Evolutionary conservation across 225 moss, liverwort and hornwort species (phyloP), one percentile per base, ranked within the genome.

Genomic region (Marchantia paleacea): DNA sequence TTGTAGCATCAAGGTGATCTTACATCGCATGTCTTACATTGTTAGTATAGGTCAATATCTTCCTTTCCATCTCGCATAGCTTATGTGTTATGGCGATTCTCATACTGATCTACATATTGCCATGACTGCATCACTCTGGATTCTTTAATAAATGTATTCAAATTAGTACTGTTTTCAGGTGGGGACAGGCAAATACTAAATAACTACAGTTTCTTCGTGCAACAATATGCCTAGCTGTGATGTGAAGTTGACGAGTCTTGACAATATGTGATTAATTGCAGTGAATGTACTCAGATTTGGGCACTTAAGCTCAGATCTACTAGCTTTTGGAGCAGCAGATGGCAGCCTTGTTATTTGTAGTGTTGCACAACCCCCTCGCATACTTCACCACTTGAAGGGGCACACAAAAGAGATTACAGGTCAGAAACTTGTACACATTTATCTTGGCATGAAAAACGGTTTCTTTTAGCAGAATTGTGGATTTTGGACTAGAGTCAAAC

Each of bases 231-330:
- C 12, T 19, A 71, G 19, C 19, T 10, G 12, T n/a, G 72, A 51
- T n/a, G 51, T 72, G 10, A 10, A 51, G 11, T 51, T 51, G 18
- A 29, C 47, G 39, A 67, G 30, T 67, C 13, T 15, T 70, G 20
- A 22, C 48, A 29, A 28, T 16, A 20, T 58, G 55, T 74, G 52
- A 15, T 75, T 6, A 12, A 16, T 10, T 67, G 78, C 94, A 61
- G 95, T 99, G 74, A 99, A 95, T 80, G 90, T 99, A 52, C 88
- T 99, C 57, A 91, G 95, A 70, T 99, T 99, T 81, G 97, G 95
- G 77, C 92, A 94, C 68, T 87, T 92, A 82, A 99, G 97, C 83
- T 95, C 97, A 31, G 93, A 93, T 79, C 88, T 99, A 69, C 80
- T 99, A 73, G 93, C 95, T 13, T 93, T 88, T 69, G 95, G 91